Evolutionary conservation across 192 early-diverging fungal genomes (phyloP).

Genomic region (Coemansia sp.): DNA sequence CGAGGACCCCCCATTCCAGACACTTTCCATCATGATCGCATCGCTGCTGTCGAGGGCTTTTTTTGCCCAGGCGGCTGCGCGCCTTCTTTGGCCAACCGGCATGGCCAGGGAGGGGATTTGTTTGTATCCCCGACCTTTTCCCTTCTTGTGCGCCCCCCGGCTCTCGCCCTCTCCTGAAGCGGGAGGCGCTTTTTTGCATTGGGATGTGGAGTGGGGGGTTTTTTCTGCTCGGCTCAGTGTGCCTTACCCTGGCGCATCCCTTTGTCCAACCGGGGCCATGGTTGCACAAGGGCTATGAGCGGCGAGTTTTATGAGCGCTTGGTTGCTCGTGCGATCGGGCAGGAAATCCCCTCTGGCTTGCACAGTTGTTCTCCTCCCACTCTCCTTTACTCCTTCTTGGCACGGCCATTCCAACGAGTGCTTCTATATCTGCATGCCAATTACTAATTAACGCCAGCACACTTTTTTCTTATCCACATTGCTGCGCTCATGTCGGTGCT

Average conservation of each 20-base stretch:
- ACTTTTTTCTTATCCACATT: neutral
- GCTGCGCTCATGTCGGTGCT: slow-evolving; percentile 53
- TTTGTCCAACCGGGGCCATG: neutral
- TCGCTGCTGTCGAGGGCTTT: neutral
- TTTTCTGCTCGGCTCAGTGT: too few relatives aligned
- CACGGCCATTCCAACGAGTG: too few relatives aligned
- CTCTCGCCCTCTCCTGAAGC: neutral
- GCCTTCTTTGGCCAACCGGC: too few relatives aligned
- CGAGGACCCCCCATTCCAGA: too few relatives aligned
- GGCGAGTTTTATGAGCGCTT: too few relatives aligned
- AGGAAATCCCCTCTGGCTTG: neutral
- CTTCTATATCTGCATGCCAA: too few relatives aligned
- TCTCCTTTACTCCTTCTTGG: too few relatives aligned
- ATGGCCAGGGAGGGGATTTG: neutral
- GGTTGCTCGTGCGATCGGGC: too few relatives aligned
- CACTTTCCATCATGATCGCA: too few relatives aligned
- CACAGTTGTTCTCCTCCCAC: too few relatives aligned
- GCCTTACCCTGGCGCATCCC: slow-evolving; percentile 1
- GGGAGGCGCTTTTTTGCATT: too few relatives aligned
- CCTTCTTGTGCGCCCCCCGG: neutral
- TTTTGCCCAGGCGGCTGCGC: too few relatives aligned
- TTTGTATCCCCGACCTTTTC: slow-evolving; percentile 1
- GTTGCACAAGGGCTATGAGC: neutral
- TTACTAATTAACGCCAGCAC: slow-evolving; percentile 4
- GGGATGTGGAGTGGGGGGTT: neutral